Evolutionary conservation across 2,329 filamentous ascomycete species (phyloP).

Genomic region (Fusarium torreyae): DNA sequence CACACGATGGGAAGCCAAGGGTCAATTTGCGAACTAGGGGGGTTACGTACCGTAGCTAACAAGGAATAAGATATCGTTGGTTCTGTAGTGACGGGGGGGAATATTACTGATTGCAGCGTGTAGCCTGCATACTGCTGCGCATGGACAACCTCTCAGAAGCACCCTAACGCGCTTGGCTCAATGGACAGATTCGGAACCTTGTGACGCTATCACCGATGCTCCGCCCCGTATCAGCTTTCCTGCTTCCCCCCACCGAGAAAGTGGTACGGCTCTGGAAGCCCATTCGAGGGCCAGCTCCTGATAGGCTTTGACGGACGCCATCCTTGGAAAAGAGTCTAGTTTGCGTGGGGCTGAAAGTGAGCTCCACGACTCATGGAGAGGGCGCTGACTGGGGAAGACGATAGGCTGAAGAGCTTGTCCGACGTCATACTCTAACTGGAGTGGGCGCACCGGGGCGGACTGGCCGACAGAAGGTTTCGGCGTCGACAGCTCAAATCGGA

Average conservation of each 20-base stretch:
- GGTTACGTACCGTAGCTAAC: too few relatives aligned
- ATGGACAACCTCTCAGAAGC: neutral
- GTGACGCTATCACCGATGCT: slow-evolving; percentile 4
- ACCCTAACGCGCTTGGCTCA: neutral
- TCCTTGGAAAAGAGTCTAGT: neutral
- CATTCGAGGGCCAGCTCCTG: slow-evolving; percentile 1
- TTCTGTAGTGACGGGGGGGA: too few relatives aligned
- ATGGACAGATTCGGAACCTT: too few relatives aligned
- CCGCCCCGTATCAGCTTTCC: neutral
- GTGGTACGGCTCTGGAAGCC: neutral
- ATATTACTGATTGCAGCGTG: too few relatives aligned
- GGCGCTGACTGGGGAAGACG: slow-evolving; percentile 1
- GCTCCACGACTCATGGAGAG: slow-evolving; percentile 9
- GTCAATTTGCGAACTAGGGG: neutral
- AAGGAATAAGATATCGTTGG: too few relatives aligned
- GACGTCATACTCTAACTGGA: slow-evolving; percentile 28
- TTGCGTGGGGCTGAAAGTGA: slow-evolving; percentile 7
- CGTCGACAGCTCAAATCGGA: slow-evolving; percentile 30
- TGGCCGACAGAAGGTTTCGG: slow-evolving; percentile 46
- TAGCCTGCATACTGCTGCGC: too few relatives aligned
- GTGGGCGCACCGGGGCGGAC: slow-evolving; percentile 38
- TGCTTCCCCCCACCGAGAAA: slow-evolving; percentile 1
- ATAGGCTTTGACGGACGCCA: slow-evolving; percentile 19
- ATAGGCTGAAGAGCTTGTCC: slow-evolving; percentile 10
- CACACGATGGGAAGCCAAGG: slow-evolving; percentile 18